Base-by-base conservation (phyloP, 1,284 basidiomycete genomes). In the Uromyces viciae-fabae region DNA sequence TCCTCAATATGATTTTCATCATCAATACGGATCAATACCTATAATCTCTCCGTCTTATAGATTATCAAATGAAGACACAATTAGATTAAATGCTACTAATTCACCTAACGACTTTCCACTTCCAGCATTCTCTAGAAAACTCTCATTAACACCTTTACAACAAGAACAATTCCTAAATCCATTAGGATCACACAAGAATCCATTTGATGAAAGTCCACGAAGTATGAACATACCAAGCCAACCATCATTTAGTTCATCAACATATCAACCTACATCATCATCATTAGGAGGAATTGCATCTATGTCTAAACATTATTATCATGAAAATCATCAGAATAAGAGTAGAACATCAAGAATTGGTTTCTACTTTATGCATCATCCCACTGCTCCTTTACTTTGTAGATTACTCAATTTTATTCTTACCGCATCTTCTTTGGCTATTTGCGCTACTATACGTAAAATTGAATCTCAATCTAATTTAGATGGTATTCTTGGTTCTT, bases 321-420 rank as follows among this genome's bases (percentile, higher is more conserved):
- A n/a, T n/a, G n/a, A n/a, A n/a, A n/a, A n/a, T n/a, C n/a, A n/a
- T n/a, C n/a, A n/a, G n/a, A n/a, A n/a, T n/a, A n/a, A 46, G 81
- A 87, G 88, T 77, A 90, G 43, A 71, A 58, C 42, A 31, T 17
- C 73, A 68, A 49, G 69, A 81, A 38, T 84, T 81, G 11, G 79
- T 83, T 75, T 84, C 82, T 85, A 82, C 82, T 72, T 82, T 82
- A 75, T 86, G 84, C 76, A 82, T 85, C 64, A 81, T 69, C 76
- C 76, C 3, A 66, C 71, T 2, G 84, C 85, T 31, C 84, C 83
- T 78, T 83, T 96, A 90, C 88, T 95, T 49, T 93, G 94, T 85
- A 92, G 94, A 81, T 88, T 93, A 82, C 89, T 92, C 86, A 95
- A 95, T 84, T 90, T 96, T 81, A 88, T 90, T 2, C 92, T 95